Base-by-base conservation (phyloP, 1,284 basidiomycete species). In the Heterobasidion irregulare region DNA sequence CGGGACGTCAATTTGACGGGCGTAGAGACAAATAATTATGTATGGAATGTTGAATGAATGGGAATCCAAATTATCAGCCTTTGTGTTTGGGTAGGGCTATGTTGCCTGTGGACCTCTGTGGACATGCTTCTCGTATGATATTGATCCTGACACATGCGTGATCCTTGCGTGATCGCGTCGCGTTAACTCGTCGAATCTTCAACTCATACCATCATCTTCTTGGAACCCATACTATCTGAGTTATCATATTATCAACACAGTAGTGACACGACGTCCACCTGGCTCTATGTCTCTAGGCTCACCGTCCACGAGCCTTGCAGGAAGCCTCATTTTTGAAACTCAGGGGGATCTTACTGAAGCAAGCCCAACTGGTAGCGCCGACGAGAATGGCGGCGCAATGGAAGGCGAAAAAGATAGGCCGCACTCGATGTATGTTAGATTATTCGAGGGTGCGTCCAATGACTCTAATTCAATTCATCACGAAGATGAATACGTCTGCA, bases 401-500 rank as follows among this genome's bases (percentile, higher is more conserved):
- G 38, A n/a, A 41, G 10, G 38, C 10, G 38, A 7, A n/a, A 26
- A 26, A n/a, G 38, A n/a, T 41, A 41, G 38, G n/a, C 38, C 12
- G n/a, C n/a, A 7, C n/a, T 80, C 78, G 4, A 79, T 82, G 78
- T 82, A 82, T 69, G 78, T 82, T 3, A 65, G 63, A 54, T 64
- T 79, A 18, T 76, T 81, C 47, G 73, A 80, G 64, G 77, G 79
- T 80, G 58, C 56, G 73, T 65, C 6, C 32, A 16, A 16, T 16
- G 32, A 36, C 35, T 49, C 12, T 26, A 26, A 18, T 33, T 49
- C 8, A 49, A 0, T 32, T 32, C 8, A 13, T 56, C 57, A 47
- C 54, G 46, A 55, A 38, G 53, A 35, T 13, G 43, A 9, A 33
- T 56, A 47, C 58, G 18, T 47, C 46, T 55, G 18, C 53, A 79